phyloP scores from a whole-genome alignment of 1,139 yeast genomes.

The Debaryomycetaceae sp. region DNA sequence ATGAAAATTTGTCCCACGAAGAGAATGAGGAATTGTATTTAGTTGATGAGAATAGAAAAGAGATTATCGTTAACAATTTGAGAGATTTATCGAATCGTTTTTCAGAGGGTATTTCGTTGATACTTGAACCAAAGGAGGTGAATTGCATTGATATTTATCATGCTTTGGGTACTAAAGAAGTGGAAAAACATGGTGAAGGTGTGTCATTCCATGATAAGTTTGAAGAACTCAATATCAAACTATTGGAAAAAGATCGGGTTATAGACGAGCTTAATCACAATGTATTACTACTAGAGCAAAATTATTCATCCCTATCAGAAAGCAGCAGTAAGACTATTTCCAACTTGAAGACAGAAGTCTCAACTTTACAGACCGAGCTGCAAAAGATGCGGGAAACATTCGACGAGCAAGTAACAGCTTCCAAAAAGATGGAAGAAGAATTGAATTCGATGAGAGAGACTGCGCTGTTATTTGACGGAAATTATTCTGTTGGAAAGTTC shows the following conservation, averaged over 20 bases:
- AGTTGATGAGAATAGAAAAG: too few species aligned
- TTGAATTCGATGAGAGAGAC: slow-evolving; percentile 17
- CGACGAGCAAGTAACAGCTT: slow-evolving; percentile 8
- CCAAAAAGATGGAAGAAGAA: neutral
- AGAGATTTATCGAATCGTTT: too few species aligned
- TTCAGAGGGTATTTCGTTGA: too few species aligned
- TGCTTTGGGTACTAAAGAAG: too few species aligned
- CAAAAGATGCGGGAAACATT: slow-evolving; percentile 16
- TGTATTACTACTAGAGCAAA: slow-evolving; percentile 32
- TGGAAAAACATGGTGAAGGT: too few species aligned
- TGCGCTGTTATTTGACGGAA: slow-evolving; percentile 12
- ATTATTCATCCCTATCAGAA: neutral
- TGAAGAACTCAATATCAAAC: neutral
- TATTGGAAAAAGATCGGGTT: slow-evolving; percentile 27
- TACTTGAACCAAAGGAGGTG: too few species aligned
- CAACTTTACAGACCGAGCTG: slow-evolving; percentile 20
- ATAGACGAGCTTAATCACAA: slow-evolving; percentile 40
- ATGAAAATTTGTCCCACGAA: too few species aligned
- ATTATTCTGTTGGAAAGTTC: slow-evolving; percentile 16
- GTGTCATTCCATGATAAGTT: too few species aligned
- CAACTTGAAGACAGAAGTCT: slow-evolving; percentile 26
- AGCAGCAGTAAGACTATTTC: slow-evolving; percentile 33
- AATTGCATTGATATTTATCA: too few species aligned
- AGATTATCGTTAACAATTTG: too few species aligned
- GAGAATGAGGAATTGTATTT: too few species aligned